Conservation (phyloP, 441 rosid species). For the Melastoma candidum region DNA sequence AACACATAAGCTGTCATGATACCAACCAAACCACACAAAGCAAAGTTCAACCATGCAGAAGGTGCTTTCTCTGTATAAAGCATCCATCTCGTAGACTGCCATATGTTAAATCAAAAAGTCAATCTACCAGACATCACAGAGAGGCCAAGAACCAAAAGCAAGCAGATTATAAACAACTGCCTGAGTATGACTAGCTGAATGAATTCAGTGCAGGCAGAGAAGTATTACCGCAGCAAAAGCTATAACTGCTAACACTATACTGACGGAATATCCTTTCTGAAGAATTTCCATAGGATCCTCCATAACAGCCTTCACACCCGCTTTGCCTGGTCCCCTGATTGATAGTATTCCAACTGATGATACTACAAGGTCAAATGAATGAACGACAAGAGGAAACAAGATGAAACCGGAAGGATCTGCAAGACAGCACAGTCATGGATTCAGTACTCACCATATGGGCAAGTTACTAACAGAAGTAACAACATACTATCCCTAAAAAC, state of each 20-base stretch:
- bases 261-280: constrained; percentile 93
- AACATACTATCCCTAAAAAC: too few species aligned
- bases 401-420: constrained; percentile 99
- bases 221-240: constrained; percentile 77
- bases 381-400: constrained; percentile 95
- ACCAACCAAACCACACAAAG: constrained; percentile 91
- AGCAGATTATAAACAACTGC: too few species aligned
- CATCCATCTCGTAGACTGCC: constrained; percentile 96
- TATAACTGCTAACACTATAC: constrained; percentile 80
- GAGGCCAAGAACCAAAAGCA: neutral
- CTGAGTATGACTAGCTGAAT: too few species aligned
- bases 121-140: constrained; percentile 17
- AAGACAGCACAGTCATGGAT: constrained; percentile 14
- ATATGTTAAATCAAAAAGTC: constrained; percentile 18
- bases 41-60: constrained; percentile 93
- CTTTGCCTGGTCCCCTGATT: constrained; percentile 71
- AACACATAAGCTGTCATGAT: constrained; percentile 86
- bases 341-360: constrained; percentile 94
- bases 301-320: constrained; percentile 58
- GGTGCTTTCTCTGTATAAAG: constrained; percentile 95
- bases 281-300: constrained; percentile 98
- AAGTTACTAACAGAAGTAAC: too few species aligned
- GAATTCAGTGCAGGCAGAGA: constrained; percentile 11
- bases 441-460: constrained; percentile 2
- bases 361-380: constrained; percentile 90